phyloP scores from a whole-genome alignment of 2,329 filamentous ascomycete genomes.

The Trichoderma lentiforme region DNA sequence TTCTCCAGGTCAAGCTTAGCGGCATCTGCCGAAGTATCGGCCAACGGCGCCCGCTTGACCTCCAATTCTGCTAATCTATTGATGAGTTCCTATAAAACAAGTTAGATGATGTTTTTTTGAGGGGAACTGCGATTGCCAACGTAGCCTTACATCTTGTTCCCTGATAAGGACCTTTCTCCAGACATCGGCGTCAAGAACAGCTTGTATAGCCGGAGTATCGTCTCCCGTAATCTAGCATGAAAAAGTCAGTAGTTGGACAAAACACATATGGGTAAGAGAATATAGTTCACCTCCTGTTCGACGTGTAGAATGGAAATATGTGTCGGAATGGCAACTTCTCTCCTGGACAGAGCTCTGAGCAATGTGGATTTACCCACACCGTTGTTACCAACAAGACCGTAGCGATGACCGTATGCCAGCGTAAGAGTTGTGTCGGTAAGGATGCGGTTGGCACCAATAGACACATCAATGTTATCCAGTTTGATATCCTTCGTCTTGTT shows the following conservation, averaged over 20 bases:
- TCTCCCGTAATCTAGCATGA: conserved; percentile 75
- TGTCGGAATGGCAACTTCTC: conserved; percentile 91
- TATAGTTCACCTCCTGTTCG: conserved; percentile 75
- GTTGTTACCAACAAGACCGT: conserved; percentile 98
- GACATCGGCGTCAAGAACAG: conserved; percentile 93
- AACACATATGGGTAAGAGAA: background rate
- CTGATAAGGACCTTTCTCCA: conserved; percentile 94
- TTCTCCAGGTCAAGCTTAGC: conserved; percentile 79
- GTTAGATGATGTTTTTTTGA: background rate
- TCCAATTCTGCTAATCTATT: conserved; percentile 75
- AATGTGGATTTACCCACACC: conserved; percentile 98
- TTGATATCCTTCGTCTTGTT: conserved; percentile 99
- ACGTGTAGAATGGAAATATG: conserved; percentile 99
- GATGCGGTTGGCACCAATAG: conserved; percentile 85
- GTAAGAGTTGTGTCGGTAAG: conserved; percentile 87
- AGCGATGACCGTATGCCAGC: conserved; percentile 86
- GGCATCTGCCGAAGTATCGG: conserved; percentile 89
- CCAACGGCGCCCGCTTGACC: conserved; percentile 70
- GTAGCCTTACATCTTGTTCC: conserved; percentile 69
- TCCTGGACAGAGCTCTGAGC: conserved; percentile 81
- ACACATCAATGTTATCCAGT: conserved; percentile 91
- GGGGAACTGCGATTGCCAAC: conserved; percentile 17
- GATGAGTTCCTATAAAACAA: conserved; percentile 61
- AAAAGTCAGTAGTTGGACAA: background rate
- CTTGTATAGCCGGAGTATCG: conserved; percentile 90